Evolutionary conservation across 305 asterid genomes (phyloP), one percentile per base, ranked within the genome.

Genomic region (Fraxinus latifolia): DNA sequence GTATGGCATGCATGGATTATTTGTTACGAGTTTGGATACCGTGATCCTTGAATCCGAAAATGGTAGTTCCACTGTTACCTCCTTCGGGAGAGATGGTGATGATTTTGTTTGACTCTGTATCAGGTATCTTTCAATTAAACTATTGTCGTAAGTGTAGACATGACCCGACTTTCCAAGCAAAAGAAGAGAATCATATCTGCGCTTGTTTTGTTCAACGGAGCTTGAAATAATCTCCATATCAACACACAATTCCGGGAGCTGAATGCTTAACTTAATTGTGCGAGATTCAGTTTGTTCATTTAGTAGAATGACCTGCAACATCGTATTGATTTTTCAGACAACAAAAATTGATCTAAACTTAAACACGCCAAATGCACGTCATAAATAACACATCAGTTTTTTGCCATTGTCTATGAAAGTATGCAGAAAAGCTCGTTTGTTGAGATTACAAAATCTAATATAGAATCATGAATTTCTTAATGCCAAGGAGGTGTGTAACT

Each of bases 61-160:
- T 15, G 98, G 97, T 33, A 94, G 88, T 90, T 91, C 94, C 85
- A 94, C 86, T 82, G 17, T 80, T 50, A 83, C 76, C 80, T 91
- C 96, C 89, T 90, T 89, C 5, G 98, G 98, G 76, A 95, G 91
- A 65, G 99, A 94, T 71, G 94, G 95, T n/a, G 95, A 77, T 14
- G 97, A 90, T 85, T 91, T 95, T 62, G 87, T 90, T 89, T 91
- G 98, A 85, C 87, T 79, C 78, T 91, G 98, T 83, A 87, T 50
- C n/a, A 95, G 86, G 89, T 91, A 93, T 84, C 92, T 94, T 87
- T 92, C 97, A 80, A 95, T 87, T 39, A 81, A 81, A 58, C 87
- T 80, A 85, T 93, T 97, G 79, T 94, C 96, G 50, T 90, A 95
- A 39, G 89, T 71, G 80, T 91, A 91, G 53, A 91, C 77, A 37